A percentile compares a stretch with the other conserved stretches of the same genome.
phyloP scores from a whole-genome alignment of 805 yeast species.

The Sungouiella thailandica region DNA sequence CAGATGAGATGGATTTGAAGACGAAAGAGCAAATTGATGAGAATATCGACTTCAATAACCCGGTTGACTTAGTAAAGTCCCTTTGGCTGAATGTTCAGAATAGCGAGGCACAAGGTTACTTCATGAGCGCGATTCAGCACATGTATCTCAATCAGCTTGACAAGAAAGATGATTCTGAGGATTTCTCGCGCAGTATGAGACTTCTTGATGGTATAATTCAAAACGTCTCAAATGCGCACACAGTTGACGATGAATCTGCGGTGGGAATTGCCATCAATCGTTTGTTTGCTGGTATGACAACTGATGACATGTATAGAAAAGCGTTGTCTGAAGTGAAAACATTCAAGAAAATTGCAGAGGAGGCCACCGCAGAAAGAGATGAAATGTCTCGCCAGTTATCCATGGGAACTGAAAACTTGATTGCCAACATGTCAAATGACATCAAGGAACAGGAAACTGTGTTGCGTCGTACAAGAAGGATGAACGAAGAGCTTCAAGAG shows the following conservation, averaged over 20 bases:
- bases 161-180: conserved; percentile 39
- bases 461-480: conserved; percentile 53
- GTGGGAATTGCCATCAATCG: conserved; percentile 74
- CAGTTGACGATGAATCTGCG: conserved; percentile 43
- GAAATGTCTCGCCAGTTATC: conserved; percentile 61
- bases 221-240: conserved; percentile 51
- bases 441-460: conserved; percentile 59
- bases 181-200: conserved; percentile 48
- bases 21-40: conserved; percentile 28
- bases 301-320: conserved; percentile 80
- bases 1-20: conserved; percentile 47
- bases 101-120: conserved; percentile 54
- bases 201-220: conserved; percentile 63
- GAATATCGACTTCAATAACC: conserved; percentile 60
- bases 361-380: conserved; percentile 36
- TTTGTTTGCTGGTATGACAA: conserved; percentile 64
- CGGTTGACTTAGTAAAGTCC: conserved; percentile 60
- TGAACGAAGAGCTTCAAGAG: conserved; percentile 52
- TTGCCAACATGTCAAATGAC: conserved; percentile 56
- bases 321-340: conserved; percentile 39
- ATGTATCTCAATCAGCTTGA: conserved; percentile 53
- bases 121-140: conserved; percentile 63
- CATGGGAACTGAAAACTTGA: conserved; percentile 72
- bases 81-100: conserved; percentile 55
- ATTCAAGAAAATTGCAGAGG: conserved; percentile 21